A percentile compares a stretch with the other conserved stretches of the same genome.
These are phyloP conservation scores for Pestalotiopsis sp. DNA, from an alignment of 2,329 filamentous ascomycete species.

Conservation along the genomic window DNA sequence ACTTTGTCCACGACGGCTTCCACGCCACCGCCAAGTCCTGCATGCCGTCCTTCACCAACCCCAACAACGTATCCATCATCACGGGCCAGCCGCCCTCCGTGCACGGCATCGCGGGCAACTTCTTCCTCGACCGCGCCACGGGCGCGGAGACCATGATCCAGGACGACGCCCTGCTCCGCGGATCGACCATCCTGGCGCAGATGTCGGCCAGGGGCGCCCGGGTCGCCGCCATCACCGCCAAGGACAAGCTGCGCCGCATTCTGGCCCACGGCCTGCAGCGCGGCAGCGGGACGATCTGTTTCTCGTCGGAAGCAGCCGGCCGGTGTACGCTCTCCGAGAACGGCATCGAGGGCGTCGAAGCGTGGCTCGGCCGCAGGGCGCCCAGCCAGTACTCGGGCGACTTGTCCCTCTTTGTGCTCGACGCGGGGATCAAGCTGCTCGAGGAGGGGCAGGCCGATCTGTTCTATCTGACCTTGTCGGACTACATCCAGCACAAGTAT, in stretches of 20 bases:
- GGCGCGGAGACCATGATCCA: constrained; percentile 42
- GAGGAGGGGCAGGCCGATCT: constrained; percentile 40
- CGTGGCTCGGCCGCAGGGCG: constrained; percentile 37
- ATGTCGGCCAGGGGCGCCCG: constrained; percentile 40
- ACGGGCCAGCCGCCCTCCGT: constrained; percentile 40
- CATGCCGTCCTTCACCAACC: constrained; percentile 48
- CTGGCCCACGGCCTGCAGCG: constrained; percentile 36
- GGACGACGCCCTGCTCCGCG: constrained; percentile 41
- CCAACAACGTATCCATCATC: constrained; percentile 48
- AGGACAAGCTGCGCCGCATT: constrained; percentile 45
- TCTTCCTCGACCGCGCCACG: constrained; percentile 41
- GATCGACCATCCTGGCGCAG: constrained; percentile 42
- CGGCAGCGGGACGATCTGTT: constrained; percentile 35
- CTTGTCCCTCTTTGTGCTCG: constrained; percentile 45
- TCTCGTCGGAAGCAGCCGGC: constrained; percentile 40
- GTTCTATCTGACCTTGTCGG: constrained; percentile 45
- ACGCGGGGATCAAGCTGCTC: constrained; percentile 43
- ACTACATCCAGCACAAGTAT: constrained; percentile 47
- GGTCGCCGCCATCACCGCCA: constrained; percentile 45
- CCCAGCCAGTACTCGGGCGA: constrained; percentile 45
- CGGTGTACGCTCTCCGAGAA: constrained; percentile 29
- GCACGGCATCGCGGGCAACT: constrained; percentile 47
- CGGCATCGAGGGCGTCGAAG: background rate
- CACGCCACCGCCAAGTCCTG: constrained; percentile 38
- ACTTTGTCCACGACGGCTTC: constrained; percentile 37